A percentile compares a stretch with the other conserved stretches of the same genome.
These are phyloP conservation scores for Amorphotheca resinae DNA, from an alignment of 495 filamentous ascomycete genomes.

Conservation along the genomic window DNA sequence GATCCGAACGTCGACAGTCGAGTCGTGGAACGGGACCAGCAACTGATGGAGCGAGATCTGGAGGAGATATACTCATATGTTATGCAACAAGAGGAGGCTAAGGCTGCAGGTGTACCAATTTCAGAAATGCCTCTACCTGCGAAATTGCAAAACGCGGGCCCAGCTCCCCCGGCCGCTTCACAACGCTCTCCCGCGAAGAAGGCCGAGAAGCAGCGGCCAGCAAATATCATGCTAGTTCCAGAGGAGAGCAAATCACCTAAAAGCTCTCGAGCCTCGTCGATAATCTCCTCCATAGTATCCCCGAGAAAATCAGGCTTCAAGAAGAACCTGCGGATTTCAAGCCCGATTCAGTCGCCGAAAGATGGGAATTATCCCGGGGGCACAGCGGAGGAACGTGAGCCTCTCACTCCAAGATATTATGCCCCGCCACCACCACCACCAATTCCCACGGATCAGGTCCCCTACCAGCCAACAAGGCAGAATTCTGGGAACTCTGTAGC, in stretches of 20 bases:
- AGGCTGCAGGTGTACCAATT: slow-evolving; percentile 33
- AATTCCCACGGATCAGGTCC: slow-evolving; percentile 29
- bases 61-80: slow-evolving; percentile 85
- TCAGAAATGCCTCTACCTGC: slow-evolving; percentile 24
- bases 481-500: slow-evolving; percentile 3
- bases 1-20: slow-evolving; percentile 49
- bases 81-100: slow-evolving; percentile 74
- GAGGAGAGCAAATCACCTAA: slow-evolving; percentile 22
- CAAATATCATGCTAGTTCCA: slow-evolving; percentile 33
- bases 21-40: slow-evolving; percentile 59
- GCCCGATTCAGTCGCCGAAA: slow-evolving; percentile 42
- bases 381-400: slow-evolving; percentile 33
- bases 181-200: slow-evolving; percentile 23
- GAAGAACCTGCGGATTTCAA: slow-evolving; percentile 35
- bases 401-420: slow-evolving; percentile 39
- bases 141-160: slow-evolving; percentile 14
- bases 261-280: slow-evolving; percentile 36
- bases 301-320: slow-evolving; percentile 32
- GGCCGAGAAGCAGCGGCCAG: slow-evolving; percentile 27
- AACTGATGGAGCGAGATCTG: slow-evolving; percentile 63
- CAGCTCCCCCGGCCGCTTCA: slow-evolving; percentile 19
- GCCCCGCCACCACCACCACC: slow-evolving; percentile 33
- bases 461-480: slow-evolving; percentile 22
- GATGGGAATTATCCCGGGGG: slow-evolving; percentile 33
- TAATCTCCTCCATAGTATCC: slow-evolving; percentile 40